phyloP scores from a whole-genome alignment of 2,329 filamentous ascomycete species.

The Sporothrix humicola region DNA sequence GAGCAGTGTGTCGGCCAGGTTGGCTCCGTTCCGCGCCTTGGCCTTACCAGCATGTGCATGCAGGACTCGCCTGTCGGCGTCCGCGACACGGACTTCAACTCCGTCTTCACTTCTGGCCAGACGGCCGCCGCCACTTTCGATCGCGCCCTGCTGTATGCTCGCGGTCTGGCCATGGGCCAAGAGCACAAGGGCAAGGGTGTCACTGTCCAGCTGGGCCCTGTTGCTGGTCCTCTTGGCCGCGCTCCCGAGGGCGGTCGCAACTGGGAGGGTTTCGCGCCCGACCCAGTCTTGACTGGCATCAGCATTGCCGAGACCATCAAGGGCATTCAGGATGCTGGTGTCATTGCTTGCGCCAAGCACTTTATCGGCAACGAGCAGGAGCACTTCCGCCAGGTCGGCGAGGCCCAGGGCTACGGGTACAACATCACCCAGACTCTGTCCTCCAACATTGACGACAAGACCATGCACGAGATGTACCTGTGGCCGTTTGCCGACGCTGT shows the following conservation, averaged over 20 bases:
- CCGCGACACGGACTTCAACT: conserved; percentile 77
- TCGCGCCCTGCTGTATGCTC: conserved; percentile 70
- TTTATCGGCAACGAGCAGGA: conserved; percentile 75
- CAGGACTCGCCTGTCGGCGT: conserved; percentile 86
- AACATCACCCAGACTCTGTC: conserved; percentile 64
- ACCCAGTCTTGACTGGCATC: conserved; percentile 75
- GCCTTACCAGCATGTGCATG: conserved; percentile 76
- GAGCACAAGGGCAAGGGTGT: conserved; percentile 76
- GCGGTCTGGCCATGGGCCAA: conserved; percentile 73
- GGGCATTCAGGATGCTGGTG: conserved; percentile 79
- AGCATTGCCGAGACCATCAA: conserved; percentile 75
- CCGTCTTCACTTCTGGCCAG: conserved; percentile 78
- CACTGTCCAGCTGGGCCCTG: conserved; percentile 75
- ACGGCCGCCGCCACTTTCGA: conserved; percentile 86
- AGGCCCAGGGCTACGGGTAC: conserved; percentile 64
- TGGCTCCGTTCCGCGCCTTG: conserved; percentile 72
- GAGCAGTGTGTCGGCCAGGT: conserved; percentile 79
- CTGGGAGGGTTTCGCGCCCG: conserved; percentile 74
- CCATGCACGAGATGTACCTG: conserved; percentile 66
- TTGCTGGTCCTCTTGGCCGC: conserved; percentile 73
- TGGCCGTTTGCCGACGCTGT: conserved; percentile 70
- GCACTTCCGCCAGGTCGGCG: conserved; percentile 70
- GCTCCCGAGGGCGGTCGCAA: conserved; percentile 70
- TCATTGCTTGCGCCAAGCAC: conserved; percentile 80
- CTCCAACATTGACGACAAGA: conserved; percentile 63